These are phyloP conservation scores for Rheum nobile DNA, from an alignment of 148 eudicot genomes.

Conservation along the genomic window DNA sequence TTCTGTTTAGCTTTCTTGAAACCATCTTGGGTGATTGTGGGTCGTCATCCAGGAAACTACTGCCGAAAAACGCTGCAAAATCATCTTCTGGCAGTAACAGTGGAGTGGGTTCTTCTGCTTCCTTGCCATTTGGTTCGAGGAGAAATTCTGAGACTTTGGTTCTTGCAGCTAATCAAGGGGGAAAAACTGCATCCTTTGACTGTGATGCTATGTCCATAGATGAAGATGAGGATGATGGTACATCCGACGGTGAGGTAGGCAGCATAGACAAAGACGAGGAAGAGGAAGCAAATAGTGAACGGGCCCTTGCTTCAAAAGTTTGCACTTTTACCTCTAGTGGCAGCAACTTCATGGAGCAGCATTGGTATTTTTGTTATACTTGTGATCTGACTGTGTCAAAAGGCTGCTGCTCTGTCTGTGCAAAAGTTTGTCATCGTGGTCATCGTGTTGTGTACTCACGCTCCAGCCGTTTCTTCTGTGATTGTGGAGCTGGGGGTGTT, in stretches of 20 bases:
- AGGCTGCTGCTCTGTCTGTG: constrained; percentile 99
- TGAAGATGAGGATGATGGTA: constrained; percentile 99
- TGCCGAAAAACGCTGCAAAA: constrained; percentile 44
- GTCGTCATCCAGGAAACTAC: constrained; percentile 26
- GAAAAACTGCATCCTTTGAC: constrained; percentile 56
- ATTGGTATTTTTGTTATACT: constrained; percentile 99
- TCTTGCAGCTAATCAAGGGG: constrained; percentile 65
- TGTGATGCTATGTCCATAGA: constrained; percentile 97
- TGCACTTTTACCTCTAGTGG: constrained; percentile 99
- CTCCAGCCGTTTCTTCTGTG: constrained; percentile 97
- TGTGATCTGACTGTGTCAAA: constrained; percentile 97
- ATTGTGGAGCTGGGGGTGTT: constrained; percentile 99
- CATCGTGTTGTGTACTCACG: constrained; percentile 99
- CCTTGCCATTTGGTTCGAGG: constrained; percentile 53
- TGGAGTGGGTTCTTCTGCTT: constrained; percentile 29
- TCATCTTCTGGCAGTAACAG: constrained; percentile 32
- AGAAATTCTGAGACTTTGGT: constrained; percentile 57
- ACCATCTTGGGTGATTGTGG: constrained; percentile 58
- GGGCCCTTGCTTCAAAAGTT: constrained; percentile 91
- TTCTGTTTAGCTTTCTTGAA: constrained; percentile 64
- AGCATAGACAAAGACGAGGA: constrained; percentile 92
- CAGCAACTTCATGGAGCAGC: constrained; percentile 99
- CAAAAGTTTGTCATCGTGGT: constrained; percentile 99
- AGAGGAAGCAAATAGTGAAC: constrained; percentile 84
- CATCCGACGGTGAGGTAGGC: constrained; percentile 92